Base-by-base conservation (phyloP, 768 basidiomycete species). In the Obba rivulosa region DNA sequence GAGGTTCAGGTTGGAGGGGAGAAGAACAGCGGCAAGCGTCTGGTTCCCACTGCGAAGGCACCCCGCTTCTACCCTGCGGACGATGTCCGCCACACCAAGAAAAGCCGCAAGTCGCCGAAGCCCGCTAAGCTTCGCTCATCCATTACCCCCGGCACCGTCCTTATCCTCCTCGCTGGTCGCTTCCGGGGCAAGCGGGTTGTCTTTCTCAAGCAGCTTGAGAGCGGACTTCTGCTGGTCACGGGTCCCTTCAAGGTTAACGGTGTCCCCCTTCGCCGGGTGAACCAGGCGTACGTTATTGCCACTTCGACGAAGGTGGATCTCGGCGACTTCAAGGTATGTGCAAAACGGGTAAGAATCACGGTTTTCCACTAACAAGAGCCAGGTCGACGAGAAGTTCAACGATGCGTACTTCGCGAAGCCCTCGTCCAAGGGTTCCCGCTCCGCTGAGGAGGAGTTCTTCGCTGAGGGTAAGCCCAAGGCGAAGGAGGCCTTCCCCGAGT, bases 171-270 rank as follows among this genome's bases (percentile, higher is more conserved):
- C 61, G 95, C 96, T 52, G 96, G 96, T 63, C 89, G 93, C 64
- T 98, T 91, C 89, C 78, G 90, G 57, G 95, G 95, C 56, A 98
- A 98, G 83, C 84, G 96, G 47, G 96, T 99, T 56, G 93, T 99
- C 49, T 95, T 92, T 74, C 76, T 99, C 75, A 96, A 96, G 81
- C 92, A 94, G 77, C 73, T 98, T 67, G 79, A 80, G 60, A 87
- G 87, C 54, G 96, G 96, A 46, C 71, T 99, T 63, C 72, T 99
- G 62, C 77, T 99, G 71, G 92, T 99, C 61, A 92, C 94, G 34
- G 96, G 96, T 48, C 96, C 96, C 41, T 97, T 82, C 83, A 95
- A 92, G 80, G 68, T 98, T 68, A 99, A 99, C 72, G 96, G 96
- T 67, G 95, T 99, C 40, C 96, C 96, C 59, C 79, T 99, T 68